A percentile compares a stretch with the other conserved stretches of the same genome.
Conservation (phyloP, 2,329 filamentous ascomycete genomes). For the Neopestalotiopsis rosae region DNA sequence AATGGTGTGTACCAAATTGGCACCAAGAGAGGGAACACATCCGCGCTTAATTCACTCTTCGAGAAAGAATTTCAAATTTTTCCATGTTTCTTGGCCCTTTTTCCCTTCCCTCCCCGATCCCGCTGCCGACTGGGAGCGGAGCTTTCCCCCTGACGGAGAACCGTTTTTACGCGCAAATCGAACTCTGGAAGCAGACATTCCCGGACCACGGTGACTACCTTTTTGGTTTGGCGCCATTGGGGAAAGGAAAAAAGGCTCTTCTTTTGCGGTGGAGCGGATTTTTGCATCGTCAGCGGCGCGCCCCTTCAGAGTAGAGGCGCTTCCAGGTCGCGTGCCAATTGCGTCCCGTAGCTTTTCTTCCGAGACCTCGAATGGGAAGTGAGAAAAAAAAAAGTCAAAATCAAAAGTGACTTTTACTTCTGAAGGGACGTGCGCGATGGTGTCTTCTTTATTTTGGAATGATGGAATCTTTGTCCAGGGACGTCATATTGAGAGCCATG, state of each 20-base stretch:
- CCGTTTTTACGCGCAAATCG: not conserved
- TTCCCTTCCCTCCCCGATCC: not conserved
- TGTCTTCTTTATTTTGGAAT: not conserved
- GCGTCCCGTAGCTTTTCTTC: not conserved
- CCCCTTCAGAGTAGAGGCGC: not conserved
- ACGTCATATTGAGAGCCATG: not conserved
- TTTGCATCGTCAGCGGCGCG: not conserved
- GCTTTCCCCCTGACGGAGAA: not conserved
- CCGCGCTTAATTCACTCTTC: too few species aligned
- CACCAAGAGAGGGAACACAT: not conserved
- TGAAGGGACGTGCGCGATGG: not conserved
- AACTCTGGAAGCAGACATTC: not conserved
- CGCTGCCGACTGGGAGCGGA: not conserved
- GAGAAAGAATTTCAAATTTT: not conserved
- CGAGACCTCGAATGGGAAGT: not conserved
- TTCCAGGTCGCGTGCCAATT: not conserved
- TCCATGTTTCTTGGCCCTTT: not conserved
- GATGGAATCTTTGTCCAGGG: not conserved
- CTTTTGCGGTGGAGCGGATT: not conserved
- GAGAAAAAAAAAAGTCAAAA: too few species aligned
- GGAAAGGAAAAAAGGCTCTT: not conserved
- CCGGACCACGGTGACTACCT: not conserved
- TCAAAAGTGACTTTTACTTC: not conserved
- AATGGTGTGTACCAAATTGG: too few species aligned
- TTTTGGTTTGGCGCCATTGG: not conserved